phyloP scores from a whole-genome alignment of 441 rosid genomes.

The Pelargonium cotyledonis region DNA sequence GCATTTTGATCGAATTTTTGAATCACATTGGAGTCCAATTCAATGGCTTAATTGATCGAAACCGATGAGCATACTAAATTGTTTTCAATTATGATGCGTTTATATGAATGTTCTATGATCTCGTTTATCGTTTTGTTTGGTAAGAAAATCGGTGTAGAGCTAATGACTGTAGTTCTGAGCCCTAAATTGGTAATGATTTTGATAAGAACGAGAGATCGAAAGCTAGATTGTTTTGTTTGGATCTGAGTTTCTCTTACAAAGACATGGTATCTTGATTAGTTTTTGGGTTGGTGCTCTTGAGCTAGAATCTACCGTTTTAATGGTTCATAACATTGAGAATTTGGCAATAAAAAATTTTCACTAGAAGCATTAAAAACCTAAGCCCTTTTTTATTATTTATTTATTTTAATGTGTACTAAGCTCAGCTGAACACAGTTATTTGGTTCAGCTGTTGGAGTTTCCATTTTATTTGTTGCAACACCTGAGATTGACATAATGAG shows the following conservation, averaged over 20 bases:
- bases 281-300: neutral
- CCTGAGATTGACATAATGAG: neutral
- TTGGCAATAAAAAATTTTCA: neutral
- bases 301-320: neutral
- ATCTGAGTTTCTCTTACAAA: neutral
- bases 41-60: neutral
- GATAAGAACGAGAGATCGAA: neutral
- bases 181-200: conserved; percentile 2
- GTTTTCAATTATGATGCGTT: neutral
- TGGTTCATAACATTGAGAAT: neutral
- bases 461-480: neutral
- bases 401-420: neutral
- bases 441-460: neutral
- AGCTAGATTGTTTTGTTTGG: neutral
- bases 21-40: conserved; percentile 1
- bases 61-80: neutral
- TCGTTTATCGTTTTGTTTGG: neutral
- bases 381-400: neutral
- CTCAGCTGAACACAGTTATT: neutral
- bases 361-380: neutral
- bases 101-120: neutral
- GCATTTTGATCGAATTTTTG: neutral
- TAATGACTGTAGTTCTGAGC: neutral
- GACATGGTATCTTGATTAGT: neutral
- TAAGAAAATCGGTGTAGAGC: neutral